A percentile compares a stretch with the other conserved stretches of the same genome.
phyloP scores from a whole-genome alignment of 129 eudicot genomes.

The Flaveria sonorensis region DNA sequence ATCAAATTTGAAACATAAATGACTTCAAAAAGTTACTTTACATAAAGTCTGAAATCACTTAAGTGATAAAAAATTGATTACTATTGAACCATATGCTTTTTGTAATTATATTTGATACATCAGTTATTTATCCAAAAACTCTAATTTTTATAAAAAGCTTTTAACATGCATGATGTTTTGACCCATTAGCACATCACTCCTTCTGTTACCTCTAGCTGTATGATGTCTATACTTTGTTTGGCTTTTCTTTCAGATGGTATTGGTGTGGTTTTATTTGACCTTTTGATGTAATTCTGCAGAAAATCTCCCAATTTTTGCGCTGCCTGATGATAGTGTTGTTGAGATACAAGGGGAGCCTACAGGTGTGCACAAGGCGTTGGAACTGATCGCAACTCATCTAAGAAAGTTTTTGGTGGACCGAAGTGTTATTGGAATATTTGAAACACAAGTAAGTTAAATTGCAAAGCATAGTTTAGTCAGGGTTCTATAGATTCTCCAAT shows the following conservation, averaged over 20 bases:
- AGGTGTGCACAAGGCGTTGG: constrained; percentile 76
- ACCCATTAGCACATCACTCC: background rate
- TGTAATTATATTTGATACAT: background rate
- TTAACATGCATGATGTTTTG: background rate
- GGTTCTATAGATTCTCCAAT: background rate
- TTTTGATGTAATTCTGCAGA: constrained; percentile 50
- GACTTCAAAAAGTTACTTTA: background rate
- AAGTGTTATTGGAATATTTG: constrained; percentile 72
- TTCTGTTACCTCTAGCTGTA: background rate
- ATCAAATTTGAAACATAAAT: no score
- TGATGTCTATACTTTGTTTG: background rate
- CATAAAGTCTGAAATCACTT: background rate
- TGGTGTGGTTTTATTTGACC: background rate
- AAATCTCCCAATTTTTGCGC: constrained; percentile 83
- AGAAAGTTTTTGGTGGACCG: constrained; percentile 95
- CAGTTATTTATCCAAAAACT: background rate
- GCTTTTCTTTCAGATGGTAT: background rate
- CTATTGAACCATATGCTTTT: background rate
- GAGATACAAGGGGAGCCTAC: constrained; percentile 85
- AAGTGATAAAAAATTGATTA: background rate
- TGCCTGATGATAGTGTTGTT: constrained; percentile 88
- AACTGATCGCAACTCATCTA: constrained; percentile 72
- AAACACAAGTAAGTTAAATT: constrained; percentile 59
- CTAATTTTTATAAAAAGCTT: background rate
- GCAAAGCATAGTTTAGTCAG: background rate